Base-by-base conservation (phyloP, 176 grass and related monocot genomes). In the Paspalum notatum region DNA sequence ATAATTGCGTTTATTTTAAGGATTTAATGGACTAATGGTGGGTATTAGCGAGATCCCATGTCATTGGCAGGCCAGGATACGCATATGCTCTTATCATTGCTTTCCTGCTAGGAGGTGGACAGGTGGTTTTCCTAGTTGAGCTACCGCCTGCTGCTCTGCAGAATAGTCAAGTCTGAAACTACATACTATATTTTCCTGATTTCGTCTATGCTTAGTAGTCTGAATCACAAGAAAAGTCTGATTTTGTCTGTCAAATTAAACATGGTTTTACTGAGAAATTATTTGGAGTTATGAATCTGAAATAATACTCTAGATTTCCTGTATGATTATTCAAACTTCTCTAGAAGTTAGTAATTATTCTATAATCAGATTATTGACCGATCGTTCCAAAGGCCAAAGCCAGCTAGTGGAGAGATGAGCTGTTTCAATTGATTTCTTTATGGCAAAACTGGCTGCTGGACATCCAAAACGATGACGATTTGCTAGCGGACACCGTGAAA, bases 61-160 rank as follows among this genome's bases (percentile, higher is more conserved):
- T 17, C 70, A 48, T 75, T 75, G 86, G 32, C 51, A 32, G 80
- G 58, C 40, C 51, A 79, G 67, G 80, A 67, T 83, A 74, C 58
- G 75, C 87, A 60, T 79, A 15, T 68, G 75, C 24, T 84, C 61
- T 59, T 52, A 71, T 68, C 72, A 53, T 38, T 82, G 10, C 58
- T 37, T 53, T 53, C 54, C 22, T 61, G 77, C 12, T 18, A 12
- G 46, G 58, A 77, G 24, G 20, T n/a, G 14, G 10, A 21, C 41
- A 78, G 38, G 41, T 48, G 20, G 74, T 73, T 79, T 9, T 42
- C 48, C n/a, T 59, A 59, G 26, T 9, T 78, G 56, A 88, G 66
- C 66, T 22, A 50, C 40, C 59, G 22, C 24, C 47, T 66, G 61
- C 2, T 26, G 73, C 7, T 27, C 54, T 44, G 54, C 37, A 42